phyloP scores from a whole-genome alignment of 345 rosid genomes.

The Eucalyptus shirleyi region DNA sequence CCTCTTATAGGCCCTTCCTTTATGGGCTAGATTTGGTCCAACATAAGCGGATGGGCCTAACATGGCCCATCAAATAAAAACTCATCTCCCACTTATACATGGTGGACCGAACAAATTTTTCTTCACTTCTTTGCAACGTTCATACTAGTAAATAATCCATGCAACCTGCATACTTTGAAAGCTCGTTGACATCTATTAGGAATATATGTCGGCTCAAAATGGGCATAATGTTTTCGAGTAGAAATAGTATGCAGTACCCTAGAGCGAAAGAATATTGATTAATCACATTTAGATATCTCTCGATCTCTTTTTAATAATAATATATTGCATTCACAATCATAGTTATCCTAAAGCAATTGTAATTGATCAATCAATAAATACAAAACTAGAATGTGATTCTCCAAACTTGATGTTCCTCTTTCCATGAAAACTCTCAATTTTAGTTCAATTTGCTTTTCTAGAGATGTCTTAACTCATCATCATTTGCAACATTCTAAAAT shows the following conservation, averaged over 20 bases:
- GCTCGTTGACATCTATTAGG: fast-evolving
- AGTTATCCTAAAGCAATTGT: fast-evolving
- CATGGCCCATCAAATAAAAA: too few relatives aligned
- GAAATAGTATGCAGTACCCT: fast-evolving
- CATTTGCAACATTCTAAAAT: fast-evolving
- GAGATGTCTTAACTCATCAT: too few relatives aligned
- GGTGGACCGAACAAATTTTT: fast-evolving
- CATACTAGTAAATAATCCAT: fast-evolving
- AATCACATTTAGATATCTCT: too few relatives aligned
- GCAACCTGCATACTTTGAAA: fast-evolving
- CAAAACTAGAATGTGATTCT: fast-evolving
- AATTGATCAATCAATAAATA: fast-evolving
- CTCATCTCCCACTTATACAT: fast-evolving
- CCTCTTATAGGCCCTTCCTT: too few relatives aligned
- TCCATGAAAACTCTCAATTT: too few relatives aligned
- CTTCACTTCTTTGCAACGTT: fast-evolving
- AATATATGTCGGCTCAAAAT: fast-evolving
- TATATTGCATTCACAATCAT: fast-evolving
- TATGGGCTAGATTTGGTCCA: fast-evolving
- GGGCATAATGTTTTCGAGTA: fast-evolving
- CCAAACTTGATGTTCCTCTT: fast-evolving
- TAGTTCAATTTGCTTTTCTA: too few relatives aligned
- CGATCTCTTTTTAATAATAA: too few relatives aligned
- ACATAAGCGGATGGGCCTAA: fast-evolving
- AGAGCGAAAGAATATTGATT: fast-evolving